Percentiles rank a stretch among this genome's conserved stretches.
Conservation (phyloP, 2,329 filamentous ascomycete genomes). For the Colletotrichum ledebouriae region DNA sequence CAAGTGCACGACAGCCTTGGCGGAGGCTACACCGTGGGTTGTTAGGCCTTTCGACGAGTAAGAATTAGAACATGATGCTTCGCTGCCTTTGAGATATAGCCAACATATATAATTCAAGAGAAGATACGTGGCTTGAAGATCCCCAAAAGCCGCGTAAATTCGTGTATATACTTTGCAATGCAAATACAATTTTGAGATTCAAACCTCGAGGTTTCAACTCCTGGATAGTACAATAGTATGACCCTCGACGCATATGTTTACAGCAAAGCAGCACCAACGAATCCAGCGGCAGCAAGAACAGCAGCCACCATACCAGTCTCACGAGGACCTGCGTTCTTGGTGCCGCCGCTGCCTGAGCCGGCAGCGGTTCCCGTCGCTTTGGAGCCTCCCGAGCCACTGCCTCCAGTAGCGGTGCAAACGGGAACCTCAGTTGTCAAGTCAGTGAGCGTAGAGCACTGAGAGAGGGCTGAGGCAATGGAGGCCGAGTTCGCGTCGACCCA, state of each 20-base stretch:
- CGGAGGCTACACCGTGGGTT: constrained; percentile 47
- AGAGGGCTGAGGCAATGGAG: constrained; percentile 44
- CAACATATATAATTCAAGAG: neutral
- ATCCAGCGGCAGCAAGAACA: constrained; percentile 45
- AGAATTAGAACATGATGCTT: neutral
- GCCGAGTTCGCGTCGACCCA: constrained; percentile 46
- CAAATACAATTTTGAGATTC: constrained; percentile 15
- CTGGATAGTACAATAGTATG: neutral
- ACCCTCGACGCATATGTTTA: constrained; percentile 29
- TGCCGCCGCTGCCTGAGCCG: constrained; percentile 1
- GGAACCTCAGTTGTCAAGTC: constrained; percentile 33
- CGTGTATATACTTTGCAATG: constrained; percentile 21
- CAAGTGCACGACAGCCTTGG: constrained; percentile 50
- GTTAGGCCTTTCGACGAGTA: constrained; percentile 32
- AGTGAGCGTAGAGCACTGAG: constrained; percentile 46
- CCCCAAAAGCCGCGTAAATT: constrained; percentile 1
- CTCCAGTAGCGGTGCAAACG: constrained; percentile 17
- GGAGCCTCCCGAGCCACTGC: neutral
- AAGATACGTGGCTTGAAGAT: neutral
- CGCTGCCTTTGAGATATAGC: no score
- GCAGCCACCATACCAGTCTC: constrained; percentile 46
- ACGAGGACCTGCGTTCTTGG: constrained; percentile 43
- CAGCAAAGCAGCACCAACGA: constrained; percentile 46
- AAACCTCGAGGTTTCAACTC: neutral
- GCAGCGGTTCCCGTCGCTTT: constrained; percentile 2